Conservation (phyloP, 228 moss, liverwort and hornwort genomes). For the Sphagnum fallax region DNA sequence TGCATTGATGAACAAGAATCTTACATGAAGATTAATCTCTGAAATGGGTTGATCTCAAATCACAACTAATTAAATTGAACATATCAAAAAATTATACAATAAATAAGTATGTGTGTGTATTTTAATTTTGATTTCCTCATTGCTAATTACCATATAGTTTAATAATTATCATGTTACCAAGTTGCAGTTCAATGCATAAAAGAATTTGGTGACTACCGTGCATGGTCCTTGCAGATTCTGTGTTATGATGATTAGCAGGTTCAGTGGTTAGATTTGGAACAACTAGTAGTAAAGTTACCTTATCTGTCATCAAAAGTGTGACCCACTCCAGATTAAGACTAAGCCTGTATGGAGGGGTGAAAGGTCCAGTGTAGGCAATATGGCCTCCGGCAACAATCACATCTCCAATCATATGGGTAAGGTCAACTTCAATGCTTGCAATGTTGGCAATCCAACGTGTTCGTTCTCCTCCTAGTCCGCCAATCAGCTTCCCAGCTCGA, state of each 20-base stretch:
- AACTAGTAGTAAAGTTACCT: slow-evolving; percentile 22
- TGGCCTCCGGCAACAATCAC: slow-evolving; percentile 70
- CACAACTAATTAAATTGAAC: too few relatives aligned
- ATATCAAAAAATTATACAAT: too few relatives aligned
- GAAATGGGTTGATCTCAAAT: too few relatives aligned
- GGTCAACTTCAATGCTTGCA: slow-evolving; percentile 54
- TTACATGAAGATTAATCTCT: not conserved
- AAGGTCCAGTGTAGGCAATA: slow-evolving; percentile 86
- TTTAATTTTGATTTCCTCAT: too few relatives aligned
- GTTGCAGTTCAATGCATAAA: too few relatives aligned
- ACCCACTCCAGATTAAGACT: slow-evolving; percentile 70
- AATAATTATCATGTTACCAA: too few relatives aligned
- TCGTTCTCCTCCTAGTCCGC: slow-evolving; percentile 89
- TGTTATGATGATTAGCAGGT: too few relatives aligned
- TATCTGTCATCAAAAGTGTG: slow-evolving; percentile 25
- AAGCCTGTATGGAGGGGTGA: slow-evolving; percentile 63
- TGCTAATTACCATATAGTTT: too few relatives aligned
- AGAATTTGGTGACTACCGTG: too few relatives aligned
- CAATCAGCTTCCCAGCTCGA: slow-evolving; percentile 79
- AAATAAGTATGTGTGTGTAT: too few relatives aligned
- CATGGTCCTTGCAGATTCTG: too few relatives aligned
- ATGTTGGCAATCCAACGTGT: slow-evolving; percentile 83
- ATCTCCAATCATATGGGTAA: slow-evolving; percentile 67
- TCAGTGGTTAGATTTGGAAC: too few relatives aligned
- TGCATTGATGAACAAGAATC: slow-evolving; percentile 5